Conservation (phyloP, 805 yeast species). For the Nakazawaea ambrosiae region DNA sequence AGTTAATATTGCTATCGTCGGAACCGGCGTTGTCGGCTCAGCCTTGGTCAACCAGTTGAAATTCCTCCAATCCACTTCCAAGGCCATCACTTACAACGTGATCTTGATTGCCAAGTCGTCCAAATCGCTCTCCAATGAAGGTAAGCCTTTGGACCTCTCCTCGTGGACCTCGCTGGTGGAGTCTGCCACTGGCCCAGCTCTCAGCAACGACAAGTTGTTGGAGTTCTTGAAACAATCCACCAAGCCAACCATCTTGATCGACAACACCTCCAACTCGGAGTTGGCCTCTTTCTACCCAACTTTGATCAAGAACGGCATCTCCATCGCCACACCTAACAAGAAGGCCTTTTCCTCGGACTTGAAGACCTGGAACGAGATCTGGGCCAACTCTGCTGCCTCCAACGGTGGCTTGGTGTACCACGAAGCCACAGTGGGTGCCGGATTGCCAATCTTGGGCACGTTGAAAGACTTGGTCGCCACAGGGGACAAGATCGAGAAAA, state of each 20-base stretch:
- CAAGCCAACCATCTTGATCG: slow-evolving; percentile 77
- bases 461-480: slow-evolving; percentile 83
- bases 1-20: slow-evolving; percentile 67
- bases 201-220: slow-evolving; percentile 52
- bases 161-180: slow-evolving; percentile 46
- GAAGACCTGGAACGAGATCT: slow-evolving; percentile 70
- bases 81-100: slow-evolving; percentile 61
- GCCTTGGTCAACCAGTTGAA: slow-evolving; percentile 81
- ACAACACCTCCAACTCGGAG: slow-evolving; percentile 83
- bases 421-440: slow-evolving; percentile 99
- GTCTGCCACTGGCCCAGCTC: slow-evolving; percentile 39
- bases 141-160: slow-evolving; percentile 59
- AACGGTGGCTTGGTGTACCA: slow-evolving; percentile 82
- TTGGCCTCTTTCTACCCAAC: slow-evolving; percentile 74
- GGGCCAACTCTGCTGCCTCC: slow-evolving; percentile 42
- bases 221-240: slow-evolving; percentile 59
- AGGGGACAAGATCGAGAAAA: slow-evolving; percentile 85
- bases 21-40: slow-evolving; percentile 94
- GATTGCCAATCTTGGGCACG: slow-evolving; percentile 87
- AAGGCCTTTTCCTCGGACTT: slow-evolving; percentile 87
- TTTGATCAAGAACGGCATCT: slow-evolving; percentile 70
- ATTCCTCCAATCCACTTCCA: slow-evolving; percentile 37
- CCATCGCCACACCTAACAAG: slow-evolving; percentile 97
- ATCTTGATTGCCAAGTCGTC: slow-evolving; percentile 72
- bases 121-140: slow-evolving; percentile 65